These are phyloP conservation scores for Suillus ampliporus DNA, from an alignment of 768 basidiomycete species.

Conservation along the genomic window DNA sequence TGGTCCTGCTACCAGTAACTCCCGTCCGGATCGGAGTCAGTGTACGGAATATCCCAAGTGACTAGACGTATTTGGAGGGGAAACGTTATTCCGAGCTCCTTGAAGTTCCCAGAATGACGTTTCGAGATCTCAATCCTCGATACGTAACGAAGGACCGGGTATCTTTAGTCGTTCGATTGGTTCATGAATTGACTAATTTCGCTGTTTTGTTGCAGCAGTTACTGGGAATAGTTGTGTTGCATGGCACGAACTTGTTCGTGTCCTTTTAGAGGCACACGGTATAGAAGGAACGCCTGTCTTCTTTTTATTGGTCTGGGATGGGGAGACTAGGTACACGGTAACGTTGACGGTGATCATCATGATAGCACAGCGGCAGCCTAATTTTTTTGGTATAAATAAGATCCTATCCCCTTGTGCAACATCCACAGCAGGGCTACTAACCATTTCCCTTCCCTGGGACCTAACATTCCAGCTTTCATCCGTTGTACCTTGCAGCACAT, in stretches of 20 bases:
- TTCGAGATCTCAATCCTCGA: neutral
- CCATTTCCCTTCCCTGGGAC: neutral
- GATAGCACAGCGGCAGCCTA: neutral
- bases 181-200: neutral
- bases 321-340: too few relatives aligned
- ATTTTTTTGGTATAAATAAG: neutral
- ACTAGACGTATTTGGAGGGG: neutral
- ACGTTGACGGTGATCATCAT: too few relatives aligned
- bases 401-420: neutral
- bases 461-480: neutral
- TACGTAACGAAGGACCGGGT: neutral
- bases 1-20: neutral
- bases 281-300: too few relatives aligned
- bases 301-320: too few relatives aligned
- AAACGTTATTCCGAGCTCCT: neutral
- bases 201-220: neutral
- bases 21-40: neutral
- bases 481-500: neutral
- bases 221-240: neutral
- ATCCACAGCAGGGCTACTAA: neutral
- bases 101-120: constrained; percentile 1
- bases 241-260: neutral
- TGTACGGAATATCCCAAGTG: neutral
- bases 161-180: neutral
- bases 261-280: too few relatives aligned